A percentile compares a stretch with the other conserved stretches of the same genome.
Evolutionary conservation across 2,329 filamentous ascomycete species (phyloP).

Genomic region (Lasiodiplodia citricola): DNA sequence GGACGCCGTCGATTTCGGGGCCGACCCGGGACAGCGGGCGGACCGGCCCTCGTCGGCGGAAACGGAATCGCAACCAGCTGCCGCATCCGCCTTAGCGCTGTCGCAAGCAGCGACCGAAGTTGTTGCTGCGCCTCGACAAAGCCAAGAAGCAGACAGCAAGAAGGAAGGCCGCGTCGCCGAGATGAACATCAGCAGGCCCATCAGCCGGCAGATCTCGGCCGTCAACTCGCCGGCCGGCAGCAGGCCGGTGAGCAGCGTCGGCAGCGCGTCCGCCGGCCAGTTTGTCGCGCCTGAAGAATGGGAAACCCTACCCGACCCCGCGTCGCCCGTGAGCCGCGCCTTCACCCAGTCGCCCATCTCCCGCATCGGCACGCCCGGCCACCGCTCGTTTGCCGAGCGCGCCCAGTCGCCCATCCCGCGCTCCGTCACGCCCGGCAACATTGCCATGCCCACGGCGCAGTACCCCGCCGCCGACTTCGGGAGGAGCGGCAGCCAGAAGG

Average conservation of each 20-base stretch:
- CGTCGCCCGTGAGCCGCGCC: slow-evolving; percentile 11
- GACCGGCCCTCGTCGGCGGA: neutral
- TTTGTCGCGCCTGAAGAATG: slow-evolving; percentile 24
- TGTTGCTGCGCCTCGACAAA: neutral
- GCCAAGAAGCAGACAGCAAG: neutral
- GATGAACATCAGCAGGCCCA: slow-evolving; percentile 14
- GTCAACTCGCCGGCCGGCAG: slow-evolving; percentile 12
- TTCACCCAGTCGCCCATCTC: slow-evolving; percentile 13
- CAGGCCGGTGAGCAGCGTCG: slow-evolving; percentile 16
- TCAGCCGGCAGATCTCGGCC: slow-evolving; percentile 12
- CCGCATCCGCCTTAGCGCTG: neutral
- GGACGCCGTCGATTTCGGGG: slow-evolving; percentile 10
- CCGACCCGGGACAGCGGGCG: neutral
- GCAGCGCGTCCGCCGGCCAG: slow-evolving; percentile 4
- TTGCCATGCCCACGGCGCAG: slow-evolving; percentile 3
- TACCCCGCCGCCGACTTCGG: neutral
- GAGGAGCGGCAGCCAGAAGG: neutral
- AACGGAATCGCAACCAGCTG: neutral
- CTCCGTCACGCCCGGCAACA: slow-evolving; percentile 7
- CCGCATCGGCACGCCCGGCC: slow-evolving; percentile 2
- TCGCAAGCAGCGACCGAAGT: neutral
- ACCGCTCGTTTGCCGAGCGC: slow-evolving; percentile 8
- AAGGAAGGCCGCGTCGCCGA: neutral
- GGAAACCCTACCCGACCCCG: slow-evolving; percentile 15
- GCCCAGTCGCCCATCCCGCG: slow-evolving; percentile 10